These are phyloP conservation scores for Zymoseptoria pseudotritici DNA, from an alignment of 2,329 filamentous ascomycete genomes.

Conservation along the genomic window DNA sequence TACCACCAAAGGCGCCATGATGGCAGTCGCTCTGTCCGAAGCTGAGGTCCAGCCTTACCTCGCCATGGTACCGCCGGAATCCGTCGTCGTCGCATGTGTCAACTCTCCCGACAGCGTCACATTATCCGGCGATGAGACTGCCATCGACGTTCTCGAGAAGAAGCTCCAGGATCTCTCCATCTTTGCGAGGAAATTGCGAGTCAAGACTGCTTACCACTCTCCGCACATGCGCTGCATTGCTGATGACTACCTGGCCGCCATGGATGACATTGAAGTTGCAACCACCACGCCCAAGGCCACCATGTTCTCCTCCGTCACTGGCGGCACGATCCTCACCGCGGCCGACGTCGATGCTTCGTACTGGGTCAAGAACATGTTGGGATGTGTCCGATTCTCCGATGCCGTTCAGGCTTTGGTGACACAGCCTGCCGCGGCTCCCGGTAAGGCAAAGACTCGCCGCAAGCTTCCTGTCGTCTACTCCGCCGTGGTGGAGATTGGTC, in stretches of 20 bases:
- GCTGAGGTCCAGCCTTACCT: slow-evolving; percentile 20
- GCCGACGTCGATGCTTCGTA: not conserved
- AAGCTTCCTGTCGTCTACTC: not conserved
- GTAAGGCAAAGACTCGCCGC: not conserved
- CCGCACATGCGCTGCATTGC: slow-evolving; percentile 26
- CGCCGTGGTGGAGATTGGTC: slow-evolving; percentile 10
- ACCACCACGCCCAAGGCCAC: not conserved
- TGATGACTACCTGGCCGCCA: slow-evolving; percentile 3
- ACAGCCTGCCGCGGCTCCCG: not conserved
- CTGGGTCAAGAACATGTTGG: slow-evolving; percentile 5
- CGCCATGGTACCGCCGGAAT: slow-evolving; percentile 1
- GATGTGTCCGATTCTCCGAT: slow-evolving; percentile 2
- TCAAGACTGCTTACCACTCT: slow-evolving; percentile 40
- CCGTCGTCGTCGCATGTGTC: slow-evolving; percentile 29
- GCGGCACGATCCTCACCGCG: not conserved
- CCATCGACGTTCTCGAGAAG: slow-evolving; percentile 28
- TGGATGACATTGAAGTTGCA: not conserved
- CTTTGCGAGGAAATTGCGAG: slow-evolving; percentile 36
- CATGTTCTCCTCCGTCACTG: slow-evolving; percentile 7
- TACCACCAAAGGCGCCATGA: slow-evolving; percentile 25
- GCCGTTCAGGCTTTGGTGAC: not conserved
- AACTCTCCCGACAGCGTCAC: slow-evolving; percentile 40
- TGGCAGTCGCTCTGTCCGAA: slow-evolving; percentile 24
- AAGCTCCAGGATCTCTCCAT: slow-evolving; percentile 30
- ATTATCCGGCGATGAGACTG: slow-evolving; percentile 37